A percentile compares a stretch with the other conserved stretches of the same genome.
Conservation (phyloP, 1,284 basidiomycete species). For the Puccinia novopanici region DNA sequence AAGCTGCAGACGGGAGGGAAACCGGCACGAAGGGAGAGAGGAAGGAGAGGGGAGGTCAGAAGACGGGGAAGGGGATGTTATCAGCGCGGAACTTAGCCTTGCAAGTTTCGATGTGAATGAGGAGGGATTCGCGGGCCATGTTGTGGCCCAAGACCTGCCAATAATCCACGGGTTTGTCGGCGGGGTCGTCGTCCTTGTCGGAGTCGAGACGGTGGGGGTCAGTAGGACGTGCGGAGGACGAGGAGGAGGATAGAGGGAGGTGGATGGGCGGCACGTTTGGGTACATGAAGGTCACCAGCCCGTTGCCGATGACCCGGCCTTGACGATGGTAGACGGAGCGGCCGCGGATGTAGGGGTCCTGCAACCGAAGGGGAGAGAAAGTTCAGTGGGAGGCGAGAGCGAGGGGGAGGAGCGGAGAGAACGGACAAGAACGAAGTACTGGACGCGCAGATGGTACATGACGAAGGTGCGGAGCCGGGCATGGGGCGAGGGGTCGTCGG, state of each 20-base stretch:
- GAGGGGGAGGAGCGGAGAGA: background rate
- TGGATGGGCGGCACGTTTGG: background rate
- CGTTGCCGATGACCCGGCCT: constrained; percentile 44
- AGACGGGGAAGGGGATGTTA: constrained; percentile 24
- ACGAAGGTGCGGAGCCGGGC: constrained; percentile 23
- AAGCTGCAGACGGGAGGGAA: too few species aligned
- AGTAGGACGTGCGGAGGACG: background rate
- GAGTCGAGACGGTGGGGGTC: background rate
- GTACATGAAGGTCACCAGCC: constrained; percentile 43
- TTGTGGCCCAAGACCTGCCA: constrained; percentile 46
- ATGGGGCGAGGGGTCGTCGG: constrained; percentile 7
- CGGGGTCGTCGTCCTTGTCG: too few species aligned
- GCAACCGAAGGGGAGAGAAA: background rate
- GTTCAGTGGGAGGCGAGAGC: background rate
- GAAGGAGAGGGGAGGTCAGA: constrained; percentile 2
- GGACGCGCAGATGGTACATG: constrained; percentile 31
- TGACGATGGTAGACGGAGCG: constrained; percentile 37
- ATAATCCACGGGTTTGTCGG: constrained; percentile 29
- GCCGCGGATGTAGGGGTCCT: constrained; percentile 42
- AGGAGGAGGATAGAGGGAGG: background rate
- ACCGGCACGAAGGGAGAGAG: too few species aligned
- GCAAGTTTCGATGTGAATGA: constrained; percentile 29
- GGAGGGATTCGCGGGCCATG: constrained; percentile 34
- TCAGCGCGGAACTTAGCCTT: background rate
- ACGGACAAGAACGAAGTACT: constrained; percentile 47